Conservation (phyloP, 495 filamentous ascomycete genomes). For the Neurospora hispaniola region DNA sequence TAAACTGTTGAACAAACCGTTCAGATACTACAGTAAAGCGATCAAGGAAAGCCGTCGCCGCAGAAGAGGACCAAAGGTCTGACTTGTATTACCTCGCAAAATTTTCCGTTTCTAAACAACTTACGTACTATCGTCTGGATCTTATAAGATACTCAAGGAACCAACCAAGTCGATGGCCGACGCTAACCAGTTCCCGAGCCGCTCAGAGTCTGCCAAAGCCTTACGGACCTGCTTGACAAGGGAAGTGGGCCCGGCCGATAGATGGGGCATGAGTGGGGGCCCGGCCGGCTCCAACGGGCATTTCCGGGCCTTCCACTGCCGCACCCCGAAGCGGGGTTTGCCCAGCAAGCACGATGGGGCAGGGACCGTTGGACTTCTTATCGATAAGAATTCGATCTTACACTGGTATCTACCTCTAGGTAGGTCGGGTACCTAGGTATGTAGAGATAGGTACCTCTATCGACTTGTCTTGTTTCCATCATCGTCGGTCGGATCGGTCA, state of each 20-base stretch:
- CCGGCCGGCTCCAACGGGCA: neutral
- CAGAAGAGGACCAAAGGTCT: neutral
- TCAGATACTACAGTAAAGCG: neutral
- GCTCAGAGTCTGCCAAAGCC: neutral
- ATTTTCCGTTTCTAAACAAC: neutral
- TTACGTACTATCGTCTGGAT: neutral
- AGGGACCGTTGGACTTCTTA: neutral
- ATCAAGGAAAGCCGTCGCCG: neutral
- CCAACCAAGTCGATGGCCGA: neutral
- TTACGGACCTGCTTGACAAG: neutral
- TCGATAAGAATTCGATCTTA: neutral
- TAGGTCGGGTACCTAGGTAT: no score
- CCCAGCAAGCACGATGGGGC: neutral
- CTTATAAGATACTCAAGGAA: neutral
- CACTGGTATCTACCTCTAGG: no score
- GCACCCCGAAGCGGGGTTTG: neutral
- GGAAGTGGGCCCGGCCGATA: neutral
- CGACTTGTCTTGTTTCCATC: neutral
- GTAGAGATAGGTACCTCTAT: neutral
- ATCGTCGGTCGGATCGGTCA: neutral
- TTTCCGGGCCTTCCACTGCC: neutral
- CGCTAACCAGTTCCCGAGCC: neutral
- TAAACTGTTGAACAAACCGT: neutral
- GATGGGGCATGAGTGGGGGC: neutral
- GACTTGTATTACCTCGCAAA: neutral